Evolutionary conservation across 192 early-diverging fungal species (phyloP).

Genomic region (Mortierella antarctica): DNA sequence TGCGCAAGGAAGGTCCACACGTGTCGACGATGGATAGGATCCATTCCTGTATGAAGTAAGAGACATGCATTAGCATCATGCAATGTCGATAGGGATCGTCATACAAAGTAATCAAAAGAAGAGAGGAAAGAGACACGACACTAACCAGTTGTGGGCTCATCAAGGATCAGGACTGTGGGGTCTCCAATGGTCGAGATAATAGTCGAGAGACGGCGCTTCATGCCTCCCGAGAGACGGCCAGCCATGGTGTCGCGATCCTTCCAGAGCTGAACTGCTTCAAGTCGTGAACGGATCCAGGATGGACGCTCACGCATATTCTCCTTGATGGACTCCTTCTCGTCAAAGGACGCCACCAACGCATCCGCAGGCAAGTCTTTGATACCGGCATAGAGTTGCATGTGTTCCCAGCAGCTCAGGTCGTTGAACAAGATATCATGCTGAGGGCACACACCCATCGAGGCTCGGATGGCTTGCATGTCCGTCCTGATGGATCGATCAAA

Average conservation of each 20-base stretch:
- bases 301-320: slow-evolving; percentile 57
- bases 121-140: too few relatives aligned
- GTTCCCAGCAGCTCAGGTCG: slow-evolving; percentile 79
- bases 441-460: slow-evolving; percentile 81
- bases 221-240: slow-evolving; percentile 76
- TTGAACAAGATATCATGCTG: slow-evolving; percentile 82
- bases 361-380: slow-evolving; percentile 73
- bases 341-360: slow-evolving; percentile 11
- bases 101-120: too few relatives aligned
- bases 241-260: slow-evolving; percentile 71
- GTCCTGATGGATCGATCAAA: slow-evolving; percentile 63
- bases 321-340: slow-evolving; percentile 58
- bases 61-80: too few relatives aligned
- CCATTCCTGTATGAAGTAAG: slow-evolving; percentile 60
- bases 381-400: slow-evolving; percentile 81
- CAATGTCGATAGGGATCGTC: too few relatives aligned
- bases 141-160: slow-evolving; percentile 64
- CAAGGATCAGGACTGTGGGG: slow-evolving; percentile 66
- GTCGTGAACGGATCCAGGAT: slow-evolving; percentile 53
- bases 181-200: slow-evolving; percentile 83
- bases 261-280: slow-evolving; percentile 75
- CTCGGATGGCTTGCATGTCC: slow-evolving; percentile 71
- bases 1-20: slow-evolving; percentile 83
- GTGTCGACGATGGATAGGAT: slow-evolving; percentile 83
- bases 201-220: slow-evolving; percentile 79